Evolutionary conservation across 2,329 filamentous ascomycete species (phyloP).

Genomic region (Xylogone sp.): DNA sequence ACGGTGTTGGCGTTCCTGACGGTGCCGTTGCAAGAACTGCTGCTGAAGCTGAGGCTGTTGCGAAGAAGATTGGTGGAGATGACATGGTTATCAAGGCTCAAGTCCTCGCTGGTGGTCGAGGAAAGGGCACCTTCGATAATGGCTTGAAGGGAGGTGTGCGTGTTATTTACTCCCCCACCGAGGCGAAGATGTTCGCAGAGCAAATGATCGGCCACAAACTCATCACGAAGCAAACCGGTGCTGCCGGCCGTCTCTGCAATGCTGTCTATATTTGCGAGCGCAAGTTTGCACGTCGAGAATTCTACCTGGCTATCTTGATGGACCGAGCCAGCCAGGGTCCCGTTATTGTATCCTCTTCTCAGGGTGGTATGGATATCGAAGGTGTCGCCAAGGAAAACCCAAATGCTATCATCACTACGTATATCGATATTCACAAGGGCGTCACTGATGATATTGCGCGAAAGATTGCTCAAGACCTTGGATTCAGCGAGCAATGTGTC

Average conservation of each 20-base stretch:
- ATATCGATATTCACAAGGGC: constrained; percentile 88
- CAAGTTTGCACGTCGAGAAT: constrained; percentile 98
- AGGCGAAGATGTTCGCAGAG: constrained; percentile 94
- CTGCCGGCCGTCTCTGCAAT: constrained; percentile 89
- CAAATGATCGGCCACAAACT: constrained; percentile 99
- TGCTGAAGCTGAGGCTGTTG: constrained; percentile 86
- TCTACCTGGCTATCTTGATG: constrained; percentile 99
- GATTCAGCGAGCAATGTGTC: constrained; percentile 97
- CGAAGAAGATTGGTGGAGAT: constrained; percentile 85
- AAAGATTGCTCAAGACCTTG: constrained; percentile 85
- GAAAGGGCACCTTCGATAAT: constrained; percentile 97
- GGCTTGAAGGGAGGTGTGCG: constrained; percentile 98
- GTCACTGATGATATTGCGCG: constrained; percentile 94
- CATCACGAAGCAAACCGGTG: constrained; percentile 98
- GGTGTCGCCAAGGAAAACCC: constrained; percentile 96
- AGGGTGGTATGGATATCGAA: constrained; percentile 99
- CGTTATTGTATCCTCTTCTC: constrained; percentile 95
- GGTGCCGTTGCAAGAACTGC: constrained; percentile 80
- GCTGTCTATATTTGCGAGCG: constrained; percentile 99
- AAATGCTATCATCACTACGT: constrained; percentile 90
- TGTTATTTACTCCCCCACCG: constrained; percentile 96
- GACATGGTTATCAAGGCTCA: constrained; percentile 99
- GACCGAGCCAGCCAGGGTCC: constrained; percentile 87
- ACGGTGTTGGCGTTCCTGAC: constrained; percentile 90
- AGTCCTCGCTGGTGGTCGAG: constrained; percentile 94